Evolutionary conservation across 2,329 filamentous ascomycete genomes (phyloP).

Genomic region (Macroventuria anomochaeta): DNA sequence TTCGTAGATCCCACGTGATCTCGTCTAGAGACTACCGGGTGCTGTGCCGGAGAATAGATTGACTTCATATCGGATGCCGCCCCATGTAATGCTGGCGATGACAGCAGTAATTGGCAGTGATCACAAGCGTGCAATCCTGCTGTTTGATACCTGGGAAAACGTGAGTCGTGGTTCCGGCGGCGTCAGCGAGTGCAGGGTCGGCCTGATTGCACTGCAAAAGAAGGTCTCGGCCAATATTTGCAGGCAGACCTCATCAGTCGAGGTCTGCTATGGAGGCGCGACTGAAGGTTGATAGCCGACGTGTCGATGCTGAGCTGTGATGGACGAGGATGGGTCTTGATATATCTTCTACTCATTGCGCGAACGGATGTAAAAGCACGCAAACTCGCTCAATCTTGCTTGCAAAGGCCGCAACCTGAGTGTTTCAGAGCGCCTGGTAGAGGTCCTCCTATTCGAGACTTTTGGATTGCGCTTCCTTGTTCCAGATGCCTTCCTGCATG

Average conservation of each 20-base stretch:
- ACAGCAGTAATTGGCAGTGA: neutral
- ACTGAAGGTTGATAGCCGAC: neutral
- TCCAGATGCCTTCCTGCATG: neutral
- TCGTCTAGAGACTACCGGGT: constrained; percentile 18
- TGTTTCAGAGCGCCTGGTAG: neutral
- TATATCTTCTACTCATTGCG: neutral
- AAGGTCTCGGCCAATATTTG: neutral
- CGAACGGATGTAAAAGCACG: neutral
- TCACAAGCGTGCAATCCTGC: neutral
- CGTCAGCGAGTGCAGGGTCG: neutral
- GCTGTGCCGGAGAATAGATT: constrained; percentile 29
- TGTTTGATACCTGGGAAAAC: constrained; percentile 13
- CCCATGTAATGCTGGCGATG: neutral
- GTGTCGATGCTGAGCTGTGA: neutral
- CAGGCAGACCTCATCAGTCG: neutral
- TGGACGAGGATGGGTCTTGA: neutral
- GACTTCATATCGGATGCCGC: constrained; percentile 8
- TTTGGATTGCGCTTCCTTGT: neutral
- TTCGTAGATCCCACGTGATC: constrained; percentile 29
- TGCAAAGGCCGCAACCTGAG: neutral
- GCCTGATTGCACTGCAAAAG: constrained; percentile 3
- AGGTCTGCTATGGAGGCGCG: neutral
- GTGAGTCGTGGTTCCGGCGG: neutral
- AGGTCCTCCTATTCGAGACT: neutral
- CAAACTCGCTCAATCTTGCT: constrained; percentile 14